Evolutionary conservation across 2,329 filamentous ascomycete species (phyloP), one percentile per base, ranked within the genome.

Genomic region (Arthroderma uncinatum): DNA sequence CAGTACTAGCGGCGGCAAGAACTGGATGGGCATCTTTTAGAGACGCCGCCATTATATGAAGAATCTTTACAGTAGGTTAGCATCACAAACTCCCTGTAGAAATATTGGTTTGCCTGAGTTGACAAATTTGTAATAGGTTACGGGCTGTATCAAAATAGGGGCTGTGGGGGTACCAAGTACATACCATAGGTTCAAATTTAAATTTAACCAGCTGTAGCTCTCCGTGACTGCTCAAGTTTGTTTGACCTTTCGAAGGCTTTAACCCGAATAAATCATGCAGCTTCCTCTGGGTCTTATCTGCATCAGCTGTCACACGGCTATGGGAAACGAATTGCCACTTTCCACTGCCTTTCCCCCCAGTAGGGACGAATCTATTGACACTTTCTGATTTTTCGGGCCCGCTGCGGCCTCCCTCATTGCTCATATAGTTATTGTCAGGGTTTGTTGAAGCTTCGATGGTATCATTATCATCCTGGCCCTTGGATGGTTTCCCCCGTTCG

Each of bases 131-230:
- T 14, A 25, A 36, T 12, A 58, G 40, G 53, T 30, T 58, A n/a
- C 34, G 21, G 23, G 40, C 6, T 34, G 14, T 53, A 37, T 14
- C 33, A 30, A 34, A 54, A 19, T 9, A 55, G 10, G 9, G 42
- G 2, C 14, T 14, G 40, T 10, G 53, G 21, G 28, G 10, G 16
- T 40, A 42, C 42, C 23, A 37, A n/a, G 53, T 34, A 69, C 83
- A 68, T 79, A 95, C 91, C 89, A 96, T 90, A 3, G 91, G 89
- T 70, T 96, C 91, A 67, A 94, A 96, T 71, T 95, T 93, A 73
- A 95, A 87, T 71, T 92, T 89, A 54, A 95, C 77, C 60, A 78
- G 76, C 57, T 77, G 71, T 60, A 67, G 64, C 16, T 64, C 62
- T 47, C 78, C 70, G 81, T 71, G 66, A 80, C 76, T 65, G 73